Conservation (phyloP, 805 yeast species). For the Saccharomycopsis babjevae region DNA sequence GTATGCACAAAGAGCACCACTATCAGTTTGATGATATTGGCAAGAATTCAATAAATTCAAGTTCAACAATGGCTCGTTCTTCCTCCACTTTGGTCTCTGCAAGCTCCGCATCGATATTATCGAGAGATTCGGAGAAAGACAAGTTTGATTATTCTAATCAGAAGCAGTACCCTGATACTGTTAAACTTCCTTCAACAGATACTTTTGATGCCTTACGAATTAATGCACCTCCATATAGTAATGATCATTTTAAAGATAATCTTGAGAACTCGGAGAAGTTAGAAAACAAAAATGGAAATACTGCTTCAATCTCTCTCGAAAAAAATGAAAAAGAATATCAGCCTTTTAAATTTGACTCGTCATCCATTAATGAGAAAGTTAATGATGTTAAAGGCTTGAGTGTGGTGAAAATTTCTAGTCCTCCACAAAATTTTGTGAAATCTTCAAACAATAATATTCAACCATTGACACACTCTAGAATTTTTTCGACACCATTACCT, state of each 20-base stretch:
- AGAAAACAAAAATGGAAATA: neutral
- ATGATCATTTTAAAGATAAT: neutral
- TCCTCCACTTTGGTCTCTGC: neutral
- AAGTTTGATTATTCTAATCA: neutral
- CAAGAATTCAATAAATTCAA: neutral
- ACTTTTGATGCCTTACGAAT: neutral
- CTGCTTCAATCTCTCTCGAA: neutral
- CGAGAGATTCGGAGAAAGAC: neutral
- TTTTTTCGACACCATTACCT: conserved; percentile 15
- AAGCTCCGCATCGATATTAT: neutral
- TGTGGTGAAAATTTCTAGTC: neutral
- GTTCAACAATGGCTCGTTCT: neutral
- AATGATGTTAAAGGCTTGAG: neutral
- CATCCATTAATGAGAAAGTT: neutral
- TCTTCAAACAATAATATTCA: neutral
- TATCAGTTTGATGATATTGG: neutral
- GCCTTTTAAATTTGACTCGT: neutral
- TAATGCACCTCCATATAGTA: neutral
- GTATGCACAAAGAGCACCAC: neutral
- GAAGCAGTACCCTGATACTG: neutral
- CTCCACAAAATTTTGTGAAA: neutral
- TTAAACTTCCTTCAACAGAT: neutral
- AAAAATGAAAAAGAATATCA: neutral
- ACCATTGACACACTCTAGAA: conserved; percentile 1
- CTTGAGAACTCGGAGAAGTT: neutral